These are phyloP conservation scores for Brassica nigra DNA, from an alignment of 345 rosid genomes.

Conservation along the genomic window DNA sequence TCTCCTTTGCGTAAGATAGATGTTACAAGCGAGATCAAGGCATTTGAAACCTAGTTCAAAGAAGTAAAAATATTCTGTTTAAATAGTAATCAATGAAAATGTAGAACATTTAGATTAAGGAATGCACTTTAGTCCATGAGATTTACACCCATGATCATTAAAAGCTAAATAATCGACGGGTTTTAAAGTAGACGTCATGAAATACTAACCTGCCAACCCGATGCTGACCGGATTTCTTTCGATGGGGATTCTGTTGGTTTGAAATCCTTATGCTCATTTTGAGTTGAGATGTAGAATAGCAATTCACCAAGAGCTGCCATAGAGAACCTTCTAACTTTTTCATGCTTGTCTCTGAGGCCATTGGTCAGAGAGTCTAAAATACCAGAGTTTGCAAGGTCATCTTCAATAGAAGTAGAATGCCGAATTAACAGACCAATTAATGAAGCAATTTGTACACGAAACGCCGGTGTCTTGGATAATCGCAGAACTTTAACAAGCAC, in stretches of 20 bases:
- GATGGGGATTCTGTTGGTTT: constrained; percentile 80
- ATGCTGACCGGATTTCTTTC: constrained; percentile 61
- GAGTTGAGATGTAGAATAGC: constrained; percentile 93
- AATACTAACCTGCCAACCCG: constrained; percentile 91
- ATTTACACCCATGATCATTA: constrained; percentile 2
- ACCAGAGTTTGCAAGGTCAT: constrained; percentile 89
- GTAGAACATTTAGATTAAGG: no score
- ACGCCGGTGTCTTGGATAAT: constrained; percentile 75
- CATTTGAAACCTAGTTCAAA: constrained; percentile 74
- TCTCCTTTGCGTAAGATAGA: constrained; percentile 93
- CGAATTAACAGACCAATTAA: constrained; percentile 90
- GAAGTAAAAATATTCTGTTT: neutral
- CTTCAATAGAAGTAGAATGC: constrained; percentile 83
- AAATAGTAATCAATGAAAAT: constrained; percentile 1
- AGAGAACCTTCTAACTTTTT: constrained; percentile 89
- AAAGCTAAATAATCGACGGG: neutral
- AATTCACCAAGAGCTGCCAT: constrained; percentile 99
- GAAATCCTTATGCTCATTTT: constrained; percentile 73
- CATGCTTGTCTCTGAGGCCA: constrained; percentile 92
- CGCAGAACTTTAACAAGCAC: constrained; percentile 90
- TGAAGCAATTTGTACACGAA: constrained; percentile 92
- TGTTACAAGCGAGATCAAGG: constrained; percentile 85
- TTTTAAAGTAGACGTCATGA: constrained; percentile 11
- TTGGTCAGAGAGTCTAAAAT: constrained; percentile 82
- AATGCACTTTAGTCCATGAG: neutral